These are phyloP conservation scores for Aspergillus pseudoterreus DNA, from an alignment of 2,329 filamentous ascomycete genomes.

Conservation along the genomic window DNA sequence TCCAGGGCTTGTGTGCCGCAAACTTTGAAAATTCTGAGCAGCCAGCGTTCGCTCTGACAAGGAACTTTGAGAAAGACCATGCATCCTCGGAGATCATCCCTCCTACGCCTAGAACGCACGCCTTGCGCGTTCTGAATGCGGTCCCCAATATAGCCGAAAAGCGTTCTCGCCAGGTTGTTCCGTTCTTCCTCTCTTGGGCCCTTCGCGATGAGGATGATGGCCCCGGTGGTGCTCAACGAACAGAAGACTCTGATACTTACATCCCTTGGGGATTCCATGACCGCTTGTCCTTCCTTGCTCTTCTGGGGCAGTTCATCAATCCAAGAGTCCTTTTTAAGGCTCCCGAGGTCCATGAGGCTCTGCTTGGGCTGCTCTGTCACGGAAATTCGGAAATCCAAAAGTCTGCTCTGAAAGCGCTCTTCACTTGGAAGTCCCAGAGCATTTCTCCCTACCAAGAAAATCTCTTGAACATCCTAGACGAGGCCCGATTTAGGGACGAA, in stretches of 20 bases:
- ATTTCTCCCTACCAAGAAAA: constrained; percentile 80
- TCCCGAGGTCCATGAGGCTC: constrained; percentile 68
- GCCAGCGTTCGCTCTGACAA: constrained; percentile 57
- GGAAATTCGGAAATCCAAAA: constrained; percentile 90
- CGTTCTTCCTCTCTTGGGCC: constrained; percentile 81
- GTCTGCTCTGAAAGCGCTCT: constrained; percentile 74
- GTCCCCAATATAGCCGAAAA: constrained; percentile 79
- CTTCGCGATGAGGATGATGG: constrained; percentile 48
- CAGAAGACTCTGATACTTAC: constrained; percentile 13
- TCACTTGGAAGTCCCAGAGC: constrained; percentile 81
- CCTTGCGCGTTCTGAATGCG: constrained; percentile 71
- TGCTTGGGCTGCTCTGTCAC: constrained; percentile 75
- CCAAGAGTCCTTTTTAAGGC: constrained; percentile 78
- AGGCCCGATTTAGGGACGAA: constrained; percentile 88
- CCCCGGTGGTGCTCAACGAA: constrained; percentile 12
- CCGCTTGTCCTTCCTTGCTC: constrained; percentile 73
- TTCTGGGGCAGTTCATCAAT: constrained; percentile 84
- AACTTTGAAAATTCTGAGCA: constrained; percentile 53
- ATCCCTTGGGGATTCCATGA: constrained; percentile 55
- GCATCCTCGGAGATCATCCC: constrained; percentile 26
- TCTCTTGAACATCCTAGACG: constrained; percentile 80
- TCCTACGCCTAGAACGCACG: constrained; percentile 65
- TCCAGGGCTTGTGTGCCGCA: constrained; percentile 52
- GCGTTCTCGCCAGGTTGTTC: constrained; percentile 77
- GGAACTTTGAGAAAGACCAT: constrained; percentile 64